phyloP scores from a whole-genome alignment of 345 rosid species.

The Eucalyptus victrix region DNA sequence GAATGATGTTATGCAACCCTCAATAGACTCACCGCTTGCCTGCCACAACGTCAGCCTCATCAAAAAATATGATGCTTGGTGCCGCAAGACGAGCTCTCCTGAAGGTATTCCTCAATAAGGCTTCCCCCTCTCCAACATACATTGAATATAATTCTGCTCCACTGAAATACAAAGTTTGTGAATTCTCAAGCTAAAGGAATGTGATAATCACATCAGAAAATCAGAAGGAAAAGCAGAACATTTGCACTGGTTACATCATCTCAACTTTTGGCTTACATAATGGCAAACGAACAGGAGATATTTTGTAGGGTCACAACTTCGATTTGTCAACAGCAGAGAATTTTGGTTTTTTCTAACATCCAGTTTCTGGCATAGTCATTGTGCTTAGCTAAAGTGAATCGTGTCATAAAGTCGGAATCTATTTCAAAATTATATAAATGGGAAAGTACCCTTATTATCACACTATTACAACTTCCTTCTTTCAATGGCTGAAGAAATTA shows the following conservation, averaged over 20 bases:
- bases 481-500: neutral
- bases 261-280: neutral
- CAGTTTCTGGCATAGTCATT: neutral
- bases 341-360: neutral
- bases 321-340: neutral
- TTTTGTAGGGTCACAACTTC: neutral
- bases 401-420: neutral
- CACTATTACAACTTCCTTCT: neutral
- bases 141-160: constrained; percentile 91
- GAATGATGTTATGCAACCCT: neutral
- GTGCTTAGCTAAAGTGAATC: neutral
- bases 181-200: neutral
- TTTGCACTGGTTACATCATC: neutral
- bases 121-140: constrained; percentile 99
- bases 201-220: neutral
- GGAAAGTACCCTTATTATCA: neutral
- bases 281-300: neutral
- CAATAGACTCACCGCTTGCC: constrained; percentile 48
- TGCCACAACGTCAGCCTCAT: constrained; percentile 89
- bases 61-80: constrained; percentile 92
- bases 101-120: constrained; percentile 74
- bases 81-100: constrained; percentile 86
- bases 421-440: neutral
- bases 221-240: neutral
- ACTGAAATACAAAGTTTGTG: constrained; percentile 16